phyloP scores from a whole-genome alignment of 1,139 yeast genomes.

The Zygosaccharomyces sapae region DNA sequence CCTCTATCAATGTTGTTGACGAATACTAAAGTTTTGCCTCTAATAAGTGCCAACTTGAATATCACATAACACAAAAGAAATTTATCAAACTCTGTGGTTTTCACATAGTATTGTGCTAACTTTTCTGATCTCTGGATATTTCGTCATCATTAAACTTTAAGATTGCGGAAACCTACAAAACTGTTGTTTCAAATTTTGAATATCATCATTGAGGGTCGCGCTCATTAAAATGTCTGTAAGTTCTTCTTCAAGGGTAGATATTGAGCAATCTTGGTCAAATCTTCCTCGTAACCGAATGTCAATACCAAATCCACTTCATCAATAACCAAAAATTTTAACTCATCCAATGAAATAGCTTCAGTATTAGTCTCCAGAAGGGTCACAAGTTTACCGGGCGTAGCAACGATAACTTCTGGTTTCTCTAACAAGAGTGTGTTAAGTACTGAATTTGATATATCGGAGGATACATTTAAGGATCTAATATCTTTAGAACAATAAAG shows the following conservation, averaged over 20 bases:
- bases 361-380: constrained; percentile 48
- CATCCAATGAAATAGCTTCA: constrained; percentile 45
- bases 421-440: constrained; percentile 64
- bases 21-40: constrained; percentile 89
- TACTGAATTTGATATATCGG: constrained; percentile 68
- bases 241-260: constrained; percentile 67
- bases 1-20: constrained; percentile 96
- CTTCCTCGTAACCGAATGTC: constrained; percentile 89
- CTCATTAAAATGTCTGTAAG: constrained; percentile 92
- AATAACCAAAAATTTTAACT: constrained; percentile 70
- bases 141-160: constrained; percentile 70
- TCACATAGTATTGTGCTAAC: constrained; percentile 83
- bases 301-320: constrained; percentile 94
- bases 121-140: constrained; percentile 47
- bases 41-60: constrained; percentile 79
- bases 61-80: constrained; percentile 89
- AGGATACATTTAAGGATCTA: constrained; percentile 68
- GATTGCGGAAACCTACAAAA: constrained; percentile 82
- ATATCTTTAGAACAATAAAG: constrained; percentile 67
- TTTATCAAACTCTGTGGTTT: constrained; percentile 85
- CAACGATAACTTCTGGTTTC: constrained; percentile 73
- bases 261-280: constrained; percentile 60
- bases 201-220: constrained; percentile 89
- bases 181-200: constrained; percentile 65
- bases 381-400: constrained; percentile 83